Base-by-base conservation (phyloP, 2,329 filamentous ascomycete genomes). In the Ceratocystis variospora region DNA sequence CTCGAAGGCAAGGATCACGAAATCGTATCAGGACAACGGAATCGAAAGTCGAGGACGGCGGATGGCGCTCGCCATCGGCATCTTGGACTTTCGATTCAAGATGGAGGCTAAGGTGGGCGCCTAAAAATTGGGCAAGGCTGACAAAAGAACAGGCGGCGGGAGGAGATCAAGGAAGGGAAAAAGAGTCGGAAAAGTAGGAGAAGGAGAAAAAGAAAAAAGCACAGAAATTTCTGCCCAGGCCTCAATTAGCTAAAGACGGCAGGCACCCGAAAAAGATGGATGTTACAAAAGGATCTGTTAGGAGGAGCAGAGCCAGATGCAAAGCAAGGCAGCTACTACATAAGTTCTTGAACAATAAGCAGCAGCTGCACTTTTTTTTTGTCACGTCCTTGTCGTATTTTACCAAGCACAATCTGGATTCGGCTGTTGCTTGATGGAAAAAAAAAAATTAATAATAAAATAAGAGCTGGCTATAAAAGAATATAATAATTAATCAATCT, bases 61-160 rank as follows among this genome's bases (percentile, higher is more conserved):
- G 37, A 64, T 67, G 66, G 48, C 66, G 66, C 66, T 67, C 66
- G 62, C 66, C 66, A 67, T 64, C 53, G 61, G 65, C 66, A 67
- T 67, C 62, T 64, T 65, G 66, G 66, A 62, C 19, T 22, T 41
- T 46, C 59, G 50, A 64, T 57, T 37, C 63, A 64, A 64, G 63
- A 64, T 19, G 63, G 19, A 45, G 63, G 37, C 48, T 63, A 31
- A 41, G 48, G 5, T 41, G 17, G 63, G 25, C 19, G 46, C 25
- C 55, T 33, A 10, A 19, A 61, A 19, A 31, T 25, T 8, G 19
- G 37, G 55, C 28, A 33, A 37, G 55, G n/a, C 44, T 19, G 41
- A 46, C 17, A 41, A 41, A 41, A 41, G 37, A 12, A 41, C 37
- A 41, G 37, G 37, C 37, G 12, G 10, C 37, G 37, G 37, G 46